Conservation (phyloP, 192 early-diverging fungal genomes). For the Mortierella alpina region DNA sequence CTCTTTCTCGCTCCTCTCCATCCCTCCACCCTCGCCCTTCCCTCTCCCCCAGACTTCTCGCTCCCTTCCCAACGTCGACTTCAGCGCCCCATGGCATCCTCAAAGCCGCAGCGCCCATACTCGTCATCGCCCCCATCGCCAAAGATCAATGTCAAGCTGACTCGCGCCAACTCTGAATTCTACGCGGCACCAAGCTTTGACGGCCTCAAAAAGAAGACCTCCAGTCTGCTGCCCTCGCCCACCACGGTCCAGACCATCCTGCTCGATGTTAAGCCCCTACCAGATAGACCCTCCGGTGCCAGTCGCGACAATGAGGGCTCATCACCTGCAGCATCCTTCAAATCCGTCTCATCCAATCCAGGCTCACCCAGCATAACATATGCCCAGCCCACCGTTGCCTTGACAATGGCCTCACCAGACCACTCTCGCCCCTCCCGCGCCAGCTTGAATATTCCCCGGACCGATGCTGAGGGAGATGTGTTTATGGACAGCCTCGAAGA, state of each 20-base stretch:
- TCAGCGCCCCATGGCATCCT: neutral
- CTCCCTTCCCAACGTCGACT: neutral
- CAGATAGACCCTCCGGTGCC: neutral
- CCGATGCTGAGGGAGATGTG: constrained; percentile 2
- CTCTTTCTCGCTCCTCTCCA: neutral
- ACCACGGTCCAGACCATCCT: constrained; percentile 8
- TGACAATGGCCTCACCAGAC: constrained; percentile 7
- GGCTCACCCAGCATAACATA: constrained; percentile 5
- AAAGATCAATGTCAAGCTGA: neutral
- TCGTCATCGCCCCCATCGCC: constrained; percentile 23
- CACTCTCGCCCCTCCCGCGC: neutral
- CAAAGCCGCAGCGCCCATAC: constrained; percentile 3
- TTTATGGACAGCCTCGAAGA: constrained; percentile 1
- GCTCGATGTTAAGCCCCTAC: constrained; percentile 8
- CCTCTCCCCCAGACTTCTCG: neutral
- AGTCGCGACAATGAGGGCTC: neutral
- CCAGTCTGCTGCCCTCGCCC: constrained; percentile 20
- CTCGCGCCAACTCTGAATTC: constrained; percentile 22
- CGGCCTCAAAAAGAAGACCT: constrained; percentile 11
- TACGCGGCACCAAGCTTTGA: constrained; percentile 31
- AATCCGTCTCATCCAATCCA: constrained; percentile 1
- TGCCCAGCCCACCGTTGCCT: constrained; percentile 3
- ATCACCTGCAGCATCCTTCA: too few relatives aligned
- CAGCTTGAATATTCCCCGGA: neutral
- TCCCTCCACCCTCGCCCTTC: neutral